These are phyloP conservation scores for Bertia moriformis DNA, from an alignment of 2,329 filamentous ascomycete genomes.

Conservation along the genomic window DNA sequence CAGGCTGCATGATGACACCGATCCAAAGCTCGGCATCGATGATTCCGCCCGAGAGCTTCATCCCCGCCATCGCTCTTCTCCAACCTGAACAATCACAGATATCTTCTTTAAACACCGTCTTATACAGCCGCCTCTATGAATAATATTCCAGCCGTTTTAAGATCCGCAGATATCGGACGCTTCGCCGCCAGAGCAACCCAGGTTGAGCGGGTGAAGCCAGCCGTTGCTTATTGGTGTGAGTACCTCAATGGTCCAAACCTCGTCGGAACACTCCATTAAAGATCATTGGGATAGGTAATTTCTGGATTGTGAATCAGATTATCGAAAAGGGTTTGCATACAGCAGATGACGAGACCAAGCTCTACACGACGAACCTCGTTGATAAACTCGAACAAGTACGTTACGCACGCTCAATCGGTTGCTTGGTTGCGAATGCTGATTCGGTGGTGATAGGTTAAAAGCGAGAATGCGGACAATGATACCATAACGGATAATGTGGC, in stretches of 20 bases:
- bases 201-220: not conserved
- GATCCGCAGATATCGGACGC: not conserved
- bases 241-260: too few relatives aligned
- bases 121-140: not conserved
- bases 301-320: constrained; percentile 51
- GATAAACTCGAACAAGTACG: constrained; percentile 48
- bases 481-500: constrained; percentile 47
- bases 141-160: not conserved
- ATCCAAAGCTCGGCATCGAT: too few relatives aligned
- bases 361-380: constrained; percentile 48
- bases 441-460: not conserved
- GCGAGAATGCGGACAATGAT: constrained; percentile 30
- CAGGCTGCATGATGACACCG: too few relatives aligned
- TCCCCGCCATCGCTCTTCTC: not conserved
- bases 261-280: too few relatives aligned
- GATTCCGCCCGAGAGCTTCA: too few relatives aligned
- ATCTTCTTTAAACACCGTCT: not conserved
- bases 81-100: not conserved
- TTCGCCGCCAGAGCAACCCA: not conserved
- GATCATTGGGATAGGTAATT: constrained; percentile 44
- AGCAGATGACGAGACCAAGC: constrained; percentile 39
- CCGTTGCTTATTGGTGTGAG: constrained; percentile 1
- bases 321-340: constrained; percentile 42
- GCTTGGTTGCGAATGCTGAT: not conserved
- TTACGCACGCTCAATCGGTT: constrained; percentile 1